phyloP scores from a whole-genome alignment of 345 rosid species.

The Tarenaya hassleriana region DNA sequence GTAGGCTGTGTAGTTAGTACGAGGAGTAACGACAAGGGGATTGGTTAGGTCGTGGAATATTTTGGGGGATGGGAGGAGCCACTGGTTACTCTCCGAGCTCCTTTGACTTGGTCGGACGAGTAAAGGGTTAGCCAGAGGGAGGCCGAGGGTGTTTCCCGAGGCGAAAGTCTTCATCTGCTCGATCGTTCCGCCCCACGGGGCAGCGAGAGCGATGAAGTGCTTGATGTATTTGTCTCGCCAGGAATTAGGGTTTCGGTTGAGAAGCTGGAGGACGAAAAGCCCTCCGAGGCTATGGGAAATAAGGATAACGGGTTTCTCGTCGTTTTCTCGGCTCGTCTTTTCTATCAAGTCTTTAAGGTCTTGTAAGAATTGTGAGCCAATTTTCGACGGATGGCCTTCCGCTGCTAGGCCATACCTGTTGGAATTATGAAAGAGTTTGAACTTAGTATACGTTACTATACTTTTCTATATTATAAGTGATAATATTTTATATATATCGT shows the following conservation, averaged over 20 bases:
- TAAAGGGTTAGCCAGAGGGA: conserved; percentile 77
- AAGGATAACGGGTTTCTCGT: conserved; percentile 66
- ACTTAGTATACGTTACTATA: too few species aligned
- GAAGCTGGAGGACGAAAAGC: conserved; percentile 59
- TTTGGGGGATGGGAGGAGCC: conserved; percentile 69
- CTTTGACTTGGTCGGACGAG: conserved; percentile 66
- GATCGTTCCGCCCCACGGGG: conserved; percentile 83
- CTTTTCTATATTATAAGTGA: too few species aligned
- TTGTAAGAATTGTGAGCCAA: conserved; percentile 54
- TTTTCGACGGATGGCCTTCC: conserved; percentile 52
- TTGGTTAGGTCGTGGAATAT: conserved; percentile 32
- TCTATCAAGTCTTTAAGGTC: conserved; percentile 61
- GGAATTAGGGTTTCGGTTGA: conserved; percentile 46
- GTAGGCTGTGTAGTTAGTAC: conserved; percentile 41
- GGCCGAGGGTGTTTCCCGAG: conserved; percentile 58
- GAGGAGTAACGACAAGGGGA: conserved; percentile 46
- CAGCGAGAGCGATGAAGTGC: conserved; percentile 66
- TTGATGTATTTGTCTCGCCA: conserved; percentile 63
- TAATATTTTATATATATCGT: too few species aligned
- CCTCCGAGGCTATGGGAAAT: conserved; percentile 89
- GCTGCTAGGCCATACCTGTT: conserved; percentile 75
- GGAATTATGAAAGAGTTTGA: too few species aligned
- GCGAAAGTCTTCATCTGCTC: conserved; percentile 61
- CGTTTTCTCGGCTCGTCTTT: conserved; percentile 43
- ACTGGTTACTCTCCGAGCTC: conserved; percentile 70